Evolutionary conservation across 2,329 filamentous ascomycete genomes (phyloP), one percentile per base, ranked within the genome.

Genomic region (Aspergillus sp.): DNA sequence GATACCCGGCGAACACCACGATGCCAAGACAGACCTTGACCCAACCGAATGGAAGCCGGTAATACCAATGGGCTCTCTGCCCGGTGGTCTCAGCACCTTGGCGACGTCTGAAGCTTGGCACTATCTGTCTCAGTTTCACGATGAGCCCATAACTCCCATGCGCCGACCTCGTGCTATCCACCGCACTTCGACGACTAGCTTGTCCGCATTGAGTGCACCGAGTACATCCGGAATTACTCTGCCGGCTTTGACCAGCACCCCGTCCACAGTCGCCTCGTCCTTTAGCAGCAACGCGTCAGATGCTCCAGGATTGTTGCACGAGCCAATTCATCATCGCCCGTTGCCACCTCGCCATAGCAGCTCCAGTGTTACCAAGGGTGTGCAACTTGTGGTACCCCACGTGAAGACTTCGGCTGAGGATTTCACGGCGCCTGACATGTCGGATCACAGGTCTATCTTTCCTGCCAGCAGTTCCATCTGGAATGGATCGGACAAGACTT

Each of bases 11-110:
- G 60, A 67, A 49, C 43, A 61, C 41, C 66, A 71, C 51, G 60
- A 67, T 43, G 56, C 55, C 63, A 68, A 64, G 46, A 60, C 70
- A 54, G 72, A 74, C 73, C 68, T 72, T 51, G 72, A 75, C 60
- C 72, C 72, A 45, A 71, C 71, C 44, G 72, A 75, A 64, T 75
- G 73, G 73, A 74, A 75, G 63, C 72, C 72, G 19, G 67, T 71
- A 60, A 65, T 70, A 71, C 50, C 49, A 32, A 53, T 47, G 48
- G 53, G 56, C 37, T 44, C 49, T 27, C 47, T 47, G 4, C 17
- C 39, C 51, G 46, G 42, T 43, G 46, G 43, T 44, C 44, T 51
- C 25, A 53, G 45, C 38, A 50, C 58, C 6, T 52, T 62, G 47
- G 57, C 60, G 6, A 59, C 61, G 20, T 72, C 65, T 45, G 71